A percentile compares a stretch with the other conserved stretches of the same genome.
Conservation (phyloP, 495 filamentous ascomycete species). For the Xeromyces bisporus region DNA sequence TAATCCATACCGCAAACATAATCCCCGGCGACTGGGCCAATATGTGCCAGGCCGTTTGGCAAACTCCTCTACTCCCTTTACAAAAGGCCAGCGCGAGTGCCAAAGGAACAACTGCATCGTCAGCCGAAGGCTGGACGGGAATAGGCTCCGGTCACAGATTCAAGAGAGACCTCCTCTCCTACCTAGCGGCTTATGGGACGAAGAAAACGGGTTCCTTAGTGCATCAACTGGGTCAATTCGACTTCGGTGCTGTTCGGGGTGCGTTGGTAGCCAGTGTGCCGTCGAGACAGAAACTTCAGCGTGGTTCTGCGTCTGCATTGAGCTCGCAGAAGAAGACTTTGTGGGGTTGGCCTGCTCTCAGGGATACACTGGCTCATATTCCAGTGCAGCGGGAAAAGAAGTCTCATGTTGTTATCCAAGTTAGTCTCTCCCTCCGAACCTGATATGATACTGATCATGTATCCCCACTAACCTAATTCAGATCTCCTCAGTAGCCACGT, state of each 20-base stretch:
- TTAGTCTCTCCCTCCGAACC: no score
- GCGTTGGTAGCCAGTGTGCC: conserved; percentile 65
- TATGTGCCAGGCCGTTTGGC: conserved; percentile 76
- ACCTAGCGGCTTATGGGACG: conserved; percentile 51
- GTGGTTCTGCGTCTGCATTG: not conserved
- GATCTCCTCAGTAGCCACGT: conserved; percentile 68
- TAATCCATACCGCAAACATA: conserved; percentile 87
- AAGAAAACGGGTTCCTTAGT: conserved; percentile 35
- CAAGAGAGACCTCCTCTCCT: conserved; percentile 58
- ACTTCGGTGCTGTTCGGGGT: conserved; percentile 55
- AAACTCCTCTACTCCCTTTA: conserved; percentile 53
- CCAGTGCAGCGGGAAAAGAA: conserved; percentile 5
- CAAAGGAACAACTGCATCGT: conserved; percentile 2
- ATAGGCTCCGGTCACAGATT: conserved; percentile 52
- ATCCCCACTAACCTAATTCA: no score
- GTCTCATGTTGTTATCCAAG: conserved; percentile 52
- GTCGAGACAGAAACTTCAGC: conserved; percentile 35
- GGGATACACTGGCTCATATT: conserved; percentile 40
- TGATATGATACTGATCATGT: no score
- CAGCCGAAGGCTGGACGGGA: conserved; percentile 3
- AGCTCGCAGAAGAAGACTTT: conserved; percentile 28
- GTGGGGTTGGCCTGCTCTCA: conserved; percentile 64
- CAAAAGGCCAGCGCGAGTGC: no score
- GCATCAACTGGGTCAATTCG: conserved; percentile 40
- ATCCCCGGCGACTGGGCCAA: conserved; percentile 72